These are phyloP conservation scores for Mortierella sp. DNA, from an alignment of 371 early-diverging fungal genomes.

Conservation along the genomic window DNA sequence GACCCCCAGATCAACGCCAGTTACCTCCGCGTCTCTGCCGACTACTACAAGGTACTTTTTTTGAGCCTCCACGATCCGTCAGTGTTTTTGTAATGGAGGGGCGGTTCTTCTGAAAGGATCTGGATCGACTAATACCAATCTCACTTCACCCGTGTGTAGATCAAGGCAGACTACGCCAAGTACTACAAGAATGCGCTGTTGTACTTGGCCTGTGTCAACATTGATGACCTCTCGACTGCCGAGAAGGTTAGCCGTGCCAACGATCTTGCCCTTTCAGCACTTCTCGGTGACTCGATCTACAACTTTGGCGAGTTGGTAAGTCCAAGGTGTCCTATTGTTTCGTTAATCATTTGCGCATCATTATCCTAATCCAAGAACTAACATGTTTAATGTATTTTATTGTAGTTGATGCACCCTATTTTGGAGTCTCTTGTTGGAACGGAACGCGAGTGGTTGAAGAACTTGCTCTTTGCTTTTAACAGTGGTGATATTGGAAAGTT, in stretches of 20 bases:
- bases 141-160: conserved; percentile 58
- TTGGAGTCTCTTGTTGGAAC: conserved; percentile 86
- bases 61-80: background rate
- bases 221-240: conserved; percentile 79
- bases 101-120: background rate
- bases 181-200: conserved; percentile 97
- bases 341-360: background rate
- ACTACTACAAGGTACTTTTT: conserved; percentile 89
- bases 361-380: background rate
- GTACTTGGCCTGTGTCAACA: conserved; percentile 90
- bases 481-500: conserved; percentile 94
- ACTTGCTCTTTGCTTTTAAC: conserved; percentile 94
- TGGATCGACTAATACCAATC: background rate
- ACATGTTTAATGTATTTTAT: background rate
- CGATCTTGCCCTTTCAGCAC: conserved; percentile 92
- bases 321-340: background rate
- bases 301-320: conserved; percentile 98
- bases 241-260: conserved; percentile 92
- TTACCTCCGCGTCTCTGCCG: conserved; percentile 95
- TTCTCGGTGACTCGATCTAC: conserved; percentile 96
- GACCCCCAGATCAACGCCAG: conserved; percentile 94
- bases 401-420: conserved; percentile 94
- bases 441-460: conserved; percentile 89
- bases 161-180: conserved; percentile 91
- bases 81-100: background rate